Percentiles rank a stretch among this genome's conserved stretches.
Evolutionary conservation across 805 yeast species (phyloP).

Genomic region (Lachancea mirantina): DNA sequence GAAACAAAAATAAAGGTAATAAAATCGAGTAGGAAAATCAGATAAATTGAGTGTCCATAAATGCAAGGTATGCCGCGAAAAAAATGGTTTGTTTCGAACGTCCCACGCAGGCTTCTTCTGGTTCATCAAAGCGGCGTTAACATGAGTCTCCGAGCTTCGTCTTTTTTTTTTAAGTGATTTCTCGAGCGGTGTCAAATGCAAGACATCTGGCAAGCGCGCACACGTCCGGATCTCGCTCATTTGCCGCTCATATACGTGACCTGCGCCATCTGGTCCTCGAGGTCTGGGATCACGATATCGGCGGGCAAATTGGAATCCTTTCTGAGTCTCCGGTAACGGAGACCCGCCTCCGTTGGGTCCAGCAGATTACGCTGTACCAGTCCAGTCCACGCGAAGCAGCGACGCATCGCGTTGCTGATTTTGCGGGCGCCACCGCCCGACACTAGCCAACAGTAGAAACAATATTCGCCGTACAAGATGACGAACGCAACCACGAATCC

Average conservation of each 20-base stretch:
- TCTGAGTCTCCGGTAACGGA: slow-evolving; percentile 16
- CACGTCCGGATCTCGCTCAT: neutral
- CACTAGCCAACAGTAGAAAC: slow-evolving; percentile 37
- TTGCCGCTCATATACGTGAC: slow-evolving; percentile 14
- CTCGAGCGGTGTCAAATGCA: no score
- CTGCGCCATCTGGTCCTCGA: slow-evolving; percentile 16
- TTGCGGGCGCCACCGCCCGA: slow-evolving; percentile 13
- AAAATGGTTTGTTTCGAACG: no score
- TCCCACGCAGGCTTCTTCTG: no score
- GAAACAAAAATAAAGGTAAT: no score
- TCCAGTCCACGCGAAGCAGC: slow-evolving; percentile 6
- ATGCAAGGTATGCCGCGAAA: no score
- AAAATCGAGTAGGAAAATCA: no score
- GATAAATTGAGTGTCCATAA: no score
- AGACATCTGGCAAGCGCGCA: neutral
- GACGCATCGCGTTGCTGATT: slow-evolving; percentile 4
- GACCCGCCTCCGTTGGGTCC: slow-evolving; percentile 5
- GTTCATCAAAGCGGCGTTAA: no score
- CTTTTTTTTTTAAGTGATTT: no score
- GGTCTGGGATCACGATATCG: slow-evolving; percentile 16
- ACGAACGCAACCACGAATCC: slow-evolving; percentile 56
- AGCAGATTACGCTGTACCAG: neutral
- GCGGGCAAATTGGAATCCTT: slow-evolving; percentile 27
- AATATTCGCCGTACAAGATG: slow-evolving; percentile 42
- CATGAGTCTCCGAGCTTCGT: no score